A percentile compares a stretch with the other conserved stretches of the same genome.
phyloP scores from a whole-genome alignment of 164 flowering plant species.

The Malania oleifera region DNA sequence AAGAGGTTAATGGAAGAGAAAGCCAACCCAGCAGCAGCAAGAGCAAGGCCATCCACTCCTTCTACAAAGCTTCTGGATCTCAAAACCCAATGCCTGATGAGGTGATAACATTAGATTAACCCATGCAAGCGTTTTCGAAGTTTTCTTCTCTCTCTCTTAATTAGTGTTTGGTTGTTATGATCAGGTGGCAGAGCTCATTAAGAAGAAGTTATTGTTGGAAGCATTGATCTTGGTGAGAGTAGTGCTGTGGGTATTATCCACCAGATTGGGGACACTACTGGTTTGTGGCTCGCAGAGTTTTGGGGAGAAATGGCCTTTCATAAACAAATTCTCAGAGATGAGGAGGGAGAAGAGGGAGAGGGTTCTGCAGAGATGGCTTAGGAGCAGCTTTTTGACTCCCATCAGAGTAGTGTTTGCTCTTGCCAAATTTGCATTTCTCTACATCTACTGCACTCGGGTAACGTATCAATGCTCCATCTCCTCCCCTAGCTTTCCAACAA shows the following conservation, averaged over 20 bases:
- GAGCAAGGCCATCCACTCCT: conserved; percentile 28
- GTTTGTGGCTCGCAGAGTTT: conserved; percentile 44
- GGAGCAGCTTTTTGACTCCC: conserved; percentile 26
- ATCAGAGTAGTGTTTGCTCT: conserved; percentile 35
- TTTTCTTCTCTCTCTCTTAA: background rate
- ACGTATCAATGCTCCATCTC: background rate
- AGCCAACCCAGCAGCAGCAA: conserved; percentile 13
- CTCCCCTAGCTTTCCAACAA: background rate
- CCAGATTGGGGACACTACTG: conserved; percentile 50
- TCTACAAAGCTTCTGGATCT: conserved; percentile 41
- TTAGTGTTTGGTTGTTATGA: background rate
- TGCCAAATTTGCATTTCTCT: conserved; percentile 37
- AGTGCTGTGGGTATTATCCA: conserved; percentile 34
- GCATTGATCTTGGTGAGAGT: conserved; percentile 31
- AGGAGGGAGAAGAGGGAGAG: conserved; percentile 43
- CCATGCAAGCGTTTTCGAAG: too few species aligned
- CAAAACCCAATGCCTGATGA: conserved; percentile 51
- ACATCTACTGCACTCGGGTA: conserved; percentile 42
- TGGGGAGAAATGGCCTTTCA: conserved; percentile 34
- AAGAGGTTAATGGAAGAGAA: conserved; percentile 8
- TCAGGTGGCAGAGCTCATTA: conserved; percentile 41
- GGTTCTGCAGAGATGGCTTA: conserved; percentile 39
- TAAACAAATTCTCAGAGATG: conserved; percentile 34
- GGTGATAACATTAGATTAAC: conserved; percentile 26
- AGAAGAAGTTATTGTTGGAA: conserved; percentile 32